Base-by-base conservation (phyloP, 2,329 filamentous ascomycete genomes). In the Fusarium robinianum region DNA sequence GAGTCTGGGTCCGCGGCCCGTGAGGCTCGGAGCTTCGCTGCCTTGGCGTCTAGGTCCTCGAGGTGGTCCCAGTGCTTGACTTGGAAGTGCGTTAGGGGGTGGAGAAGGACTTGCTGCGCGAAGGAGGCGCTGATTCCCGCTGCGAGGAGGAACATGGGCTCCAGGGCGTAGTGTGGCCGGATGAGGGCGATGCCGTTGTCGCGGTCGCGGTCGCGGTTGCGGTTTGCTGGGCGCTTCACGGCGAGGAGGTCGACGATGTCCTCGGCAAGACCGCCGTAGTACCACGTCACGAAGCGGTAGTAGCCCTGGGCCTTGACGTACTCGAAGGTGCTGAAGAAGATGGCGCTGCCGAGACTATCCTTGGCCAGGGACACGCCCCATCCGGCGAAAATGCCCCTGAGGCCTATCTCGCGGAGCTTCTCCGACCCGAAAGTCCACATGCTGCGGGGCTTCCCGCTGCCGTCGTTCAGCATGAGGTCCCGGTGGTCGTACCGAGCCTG, bases 321-420 rank as follows among this genome's bases (percentile, higher is more conserved):
- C 67, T 91, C 87, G 52, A 91, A 90, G 0, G 79, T 80, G 57
- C 79, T 80, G 67, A 91, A 91, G 74, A 89, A 89, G 12, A 87
- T 67, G 23, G 83, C 86, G 39, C 79, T 81, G 9, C 86, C 86
- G 5, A 87, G 66, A 18, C 81, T 80, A 60, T 90, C 86, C 58
- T 89, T 88, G 29, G 83, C 60, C 26, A 90, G 77, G 0, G 80
- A 84, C 2, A 91, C 66, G 0, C 79, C 75, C 79, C 83, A 90
- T 26, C 87, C 87, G 2, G 86, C 85, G 59, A 89, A 90, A 21
- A 90, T 79, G 15, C 87, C 87, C 6, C 84, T 78, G 5, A 80
- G 60, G 0, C 87, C 87, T 46, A 91, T 90, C 42, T 87, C 84
- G n/a, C 75, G 74, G 22, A 88, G 75, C 67, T 74, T 74, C 45